Percentiles rank a stretch among this genome's conserved stretches.
Evolutionary conservation across 306 rosid genomes (phyloP).

Genomic region (Quillaja saponaria): DNA sequence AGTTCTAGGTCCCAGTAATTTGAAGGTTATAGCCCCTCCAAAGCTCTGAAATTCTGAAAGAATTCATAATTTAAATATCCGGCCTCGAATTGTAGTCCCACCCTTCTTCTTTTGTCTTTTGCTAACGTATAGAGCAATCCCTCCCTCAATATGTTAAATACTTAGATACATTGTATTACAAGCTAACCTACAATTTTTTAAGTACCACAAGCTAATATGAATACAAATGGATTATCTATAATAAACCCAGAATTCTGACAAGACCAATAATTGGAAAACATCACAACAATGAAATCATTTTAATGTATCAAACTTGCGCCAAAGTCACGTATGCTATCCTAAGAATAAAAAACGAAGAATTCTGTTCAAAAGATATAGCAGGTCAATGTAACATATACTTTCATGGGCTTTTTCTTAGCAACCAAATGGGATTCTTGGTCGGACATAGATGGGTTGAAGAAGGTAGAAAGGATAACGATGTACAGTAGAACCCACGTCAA

Average conservation of each 20-base stretch:
- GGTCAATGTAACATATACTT: constrained; percentile 52
- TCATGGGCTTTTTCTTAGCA: constrained; percentile 73
- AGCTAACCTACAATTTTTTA: too few relatives aligned
- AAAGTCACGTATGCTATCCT: background rate
- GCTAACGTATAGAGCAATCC: too few relatives aligned
- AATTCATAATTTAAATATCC: too few relatives aligned
- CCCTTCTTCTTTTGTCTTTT: too few relatives aligned
- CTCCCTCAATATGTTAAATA: too few relatives aligned
- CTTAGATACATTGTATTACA: too few relatives aligned
- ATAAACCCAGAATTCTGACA: background rate
- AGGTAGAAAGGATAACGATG: constrained; percentile 41
- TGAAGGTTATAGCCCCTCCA: too few relatives aligned
- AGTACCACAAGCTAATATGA: background rate
- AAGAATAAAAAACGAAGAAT: constrained; percentile 4
- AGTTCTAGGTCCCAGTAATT: too few relatives aligned
- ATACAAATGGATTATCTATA: background rate
- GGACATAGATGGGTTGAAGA: constrained; percentile 36
- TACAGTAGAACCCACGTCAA: constrained; percentile 48
- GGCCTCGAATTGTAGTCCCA: too few relatives aligned
- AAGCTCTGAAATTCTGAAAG: too few relatives aligned
- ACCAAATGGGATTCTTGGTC: constrained; percentile 42
- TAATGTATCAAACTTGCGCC: too few relatives aligned
- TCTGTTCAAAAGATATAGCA: background rate
- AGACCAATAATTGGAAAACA: constrained; percentile 6
- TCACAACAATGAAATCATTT: background rate